phyloP scores from a whole-genome alignment of 345 rosid genomes.

The Lagerstroemia speciosa region DNA sequence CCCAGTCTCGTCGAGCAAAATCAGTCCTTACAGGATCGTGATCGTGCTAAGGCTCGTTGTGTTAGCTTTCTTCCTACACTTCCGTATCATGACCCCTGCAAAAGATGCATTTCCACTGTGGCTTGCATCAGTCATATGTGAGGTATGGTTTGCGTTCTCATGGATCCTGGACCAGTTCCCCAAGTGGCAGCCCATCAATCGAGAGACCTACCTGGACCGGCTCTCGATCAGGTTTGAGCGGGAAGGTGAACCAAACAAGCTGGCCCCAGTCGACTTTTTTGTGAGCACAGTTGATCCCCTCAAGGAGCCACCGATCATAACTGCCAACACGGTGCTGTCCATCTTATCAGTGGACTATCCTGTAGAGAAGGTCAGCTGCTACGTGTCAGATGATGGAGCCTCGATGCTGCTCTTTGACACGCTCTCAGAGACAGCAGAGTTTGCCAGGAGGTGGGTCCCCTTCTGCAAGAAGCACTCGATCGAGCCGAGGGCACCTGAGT shows the following conservation, averaged over 20 bases:
- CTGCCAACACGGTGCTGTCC: slow-evolving; percentile 88
- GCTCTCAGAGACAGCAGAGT: slow-evolving; percentile 81
- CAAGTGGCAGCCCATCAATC: slow-evolving; percentile 82
- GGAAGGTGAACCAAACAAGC: slow-evolving; percentile 67
- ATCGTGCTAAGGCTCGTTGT: slow-evolving; percentile 72
- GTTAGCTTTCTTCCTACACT: slow-evolving; percentile 76
- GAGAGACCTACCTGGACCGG: slow-evolving; percentile 86
- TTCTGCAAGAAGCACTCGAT: slow-evolving; percentile 76
- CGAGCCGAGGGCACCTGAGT: slow-evolving; percentile 96
- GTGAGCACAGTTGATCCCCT: slow-evolving; percentile 97
- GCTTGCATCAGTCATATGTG: slow-evolving; percentile 88
- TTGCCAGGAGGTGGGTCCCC: slow-evolving; percentile 95
- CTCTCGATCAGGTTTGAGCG: slow-evolving; percentile 75
- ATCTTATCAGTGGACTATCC: slow-evolving; percentile 78
- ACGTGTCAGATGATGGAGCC: too few species aligned
- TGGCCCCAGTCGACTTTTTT: slow-evolving; percentile 77
- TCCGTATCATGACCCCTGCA: slow-evolving; percentile 84
- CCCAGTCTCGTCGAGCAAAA: slow-evolving; percentile 77
- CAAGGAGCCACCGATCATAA: slow-evolving; percentile 93
- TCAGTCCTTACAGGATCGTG: slow-evolving; percentile 92
- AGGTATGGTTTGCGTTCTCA: slow-evolving; percentile 87
- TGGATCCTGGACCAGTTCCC: slow-evolving; percentile 99
- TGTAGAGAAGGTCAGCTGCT: slow-evolving; percentile 77
- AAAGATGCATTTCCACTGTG: slow-evolving; percentile 79
- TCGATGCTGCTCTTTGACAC: slow-evolving; percentile 90